These are phyloP conservation scores for Puccinellia tenuiflora DNA, from an alignment of 176 grass and related monocot genomes.

Conservation along the genomic window DNA sequence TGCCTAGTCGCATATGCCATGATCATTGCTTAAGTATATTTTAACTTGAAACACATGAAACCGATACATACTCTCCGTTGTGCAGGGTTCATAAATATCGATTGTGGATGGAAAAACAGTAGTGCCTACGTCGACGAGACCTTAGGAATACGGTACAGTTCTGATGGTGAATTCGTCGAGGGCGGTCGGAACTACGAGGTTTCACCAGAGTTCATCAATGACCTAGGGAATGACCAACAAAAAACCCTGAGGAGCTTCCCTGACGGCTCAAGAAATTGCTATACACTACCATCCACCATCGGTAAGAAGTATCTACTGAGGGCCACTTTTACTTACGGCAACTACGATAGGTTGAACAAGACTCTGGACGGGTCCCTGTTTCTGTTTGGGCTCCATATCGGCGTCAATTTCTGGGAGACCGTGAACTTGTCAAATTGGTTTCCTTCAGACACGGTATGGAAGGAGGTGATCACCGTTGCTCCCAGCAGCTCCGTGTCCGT, in stretches of 20 bases:
- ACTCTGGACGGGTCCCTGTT: accelerated
- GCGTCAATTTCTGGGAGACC: neutral
- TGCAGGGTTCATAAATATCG: slow-evolving; percentile 23
- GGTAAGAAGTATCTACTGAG: neutral
- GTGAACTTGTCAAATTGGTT: neutral
- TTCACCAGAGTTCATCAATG: neutral
- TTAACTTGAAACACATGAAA: neutral
- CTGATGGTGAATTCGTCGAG: neutral
- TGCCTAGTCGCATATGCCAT: neutral
- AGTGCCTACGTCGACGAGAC: neutral
- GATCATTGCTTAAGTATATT: neutral
- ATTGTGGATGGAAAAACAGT: neutral
- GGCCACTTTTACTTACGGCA: neutral
- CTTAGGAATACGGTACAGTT: neutral
- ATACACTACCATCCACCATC: neutral
- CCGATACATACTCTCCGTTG: neutral
- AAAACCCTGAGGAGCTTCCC: slow-evolving; percentile 10
- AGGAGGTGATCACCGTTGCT: neutral
- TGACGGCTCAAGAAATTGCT: neutral
- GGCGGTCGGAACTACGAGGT: neutral
- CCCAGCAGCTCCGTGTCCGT: neutral
- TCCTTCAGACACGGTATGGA: accelerated
- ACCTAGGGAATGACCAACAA: accelerated
- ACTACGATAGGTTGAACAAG: neutral
- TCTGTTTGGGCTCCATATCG: slow-evolving; percentile 12